Evolutionary conservation across 1,139 yeast species (phyloP).

Genomic region (Trichomonascaceae sp.): DNA sequence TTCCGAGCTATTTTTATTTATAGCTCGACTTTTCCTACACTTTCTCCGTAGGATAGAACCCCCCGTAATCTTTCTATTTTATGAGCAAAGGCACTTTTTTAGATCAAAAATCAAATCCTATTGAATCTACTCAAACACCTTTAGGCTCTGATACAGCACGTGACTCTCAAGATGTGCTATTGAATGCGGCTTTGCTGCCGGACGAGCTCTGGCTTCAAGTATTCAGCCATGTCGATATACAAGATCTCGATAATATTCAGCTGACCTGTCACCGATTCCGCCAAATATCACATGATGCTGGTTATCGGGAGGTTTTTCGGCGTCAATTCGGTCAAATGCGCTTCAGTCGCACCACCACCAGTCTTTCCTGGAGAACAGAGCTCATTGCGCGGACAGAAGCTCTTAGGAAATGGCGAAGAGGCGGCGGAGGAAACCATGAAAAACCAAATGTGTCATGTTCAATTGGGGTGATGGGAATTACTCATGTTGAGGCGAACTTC

Average conservation of each 20-base stretch:
- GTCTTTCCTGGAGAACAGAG: constrained; percentile 31
- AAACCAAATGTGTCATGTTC: constrained; percentile 29
- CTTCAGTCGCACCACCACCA: constrained; percentile 27
- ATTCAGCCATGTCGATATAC: constrained; percentile 27
- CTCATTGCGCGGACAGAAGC: constrained; percentile 24
- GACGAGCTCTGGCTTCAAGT: constrained; percentile 35
- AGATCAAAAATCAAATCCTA: neutral
- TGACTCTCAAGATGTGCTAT: neutral
- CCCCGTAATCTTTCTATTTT: neutral
- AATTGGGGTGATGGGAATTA: constrained; percentile 22
- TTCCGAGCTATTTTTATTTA: neutral
- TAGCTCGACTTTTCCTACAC: neutral
- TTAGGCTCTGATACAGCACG: neutral
- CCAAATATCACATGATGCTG: constrained; percentile 27
- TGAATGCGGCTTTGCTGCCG: constrained; percentile 22
- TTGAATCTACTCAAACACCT: neutral
- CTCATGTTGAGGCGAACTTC: constrained; percentile 27
- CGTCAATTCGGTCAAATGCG: constrained; percentile 16
- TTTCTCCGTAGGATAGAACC: neutral
- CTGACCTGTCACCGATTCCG: constrained; percentile 32
- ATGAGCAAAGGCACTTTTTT: neutral
- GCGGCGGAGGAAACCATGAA: constrained; percentile 13
- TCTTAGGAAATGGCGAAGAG: constrained; percentile 28
- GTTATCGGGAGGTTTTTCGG: constrained; percentile 26
- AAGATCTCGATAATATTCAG: constrained; percentile 28